Base-by-base conservation (phyloP, 306 rosid genomes). In the Cicer yamashitae region DNA sequence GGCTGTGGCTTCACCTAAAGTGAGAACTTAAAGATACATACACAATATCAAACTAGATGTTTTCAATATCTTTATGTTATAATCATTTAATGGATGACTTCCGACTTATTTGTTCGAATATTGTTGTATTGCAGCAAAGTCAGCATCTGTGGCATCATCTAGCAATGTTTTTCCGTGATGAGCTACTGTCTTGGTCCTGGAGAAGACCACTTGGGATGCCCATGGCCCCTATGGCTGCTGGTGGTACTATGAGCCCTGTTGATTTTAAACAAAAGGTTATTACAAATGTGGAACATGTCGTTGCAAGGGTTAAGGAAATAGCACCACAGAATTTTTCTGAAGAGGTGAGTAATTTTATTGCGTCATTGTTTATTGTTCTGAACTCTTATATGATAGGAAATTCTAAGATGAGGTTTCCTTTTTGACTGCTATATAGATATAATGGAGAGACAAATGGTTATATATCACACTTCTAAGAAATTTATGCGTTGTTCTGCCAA, bases 81-180 rank as follows among this genome's bases (percentile, higher is more conserved):
- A 51, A 9, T 17, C 38, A 41, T 78, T 66, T 40, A 53, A 62
- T 83, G 37, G 41, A 65, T 70, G 50, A 41, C 14, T 22, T 20
- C n/a, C 34, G 6, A 50, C 76, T 86, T 68, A 77, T 51, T 53
- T 12, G 48, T 72, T 63, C 46, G 59, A 11, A n/a, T 60, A 79
- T 84, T 80, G 58, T 54, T 50, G 30, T 69, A n/a, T 84, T 83
- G 79, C 98, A 96, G 99, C 99, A 96, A 92, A 89, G 82, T 81
- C 98, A 90, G 80, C 99, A 96, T 80, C 83, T 96, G 10, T 92
- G 99, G 99, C 96, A 96, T 83, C 99, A 96, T 80, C 82, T 96
- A 60, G 99, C 99, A 11, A 96, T 96, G 99, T 96, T 96, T 77
- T 96, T 96, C 91, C 98, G 99, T 1, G 99, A 96, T 82, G 99